Percentiles rank a stretch among this genome's conserved stretches.
phyloP scores from a whole-genome alignment of 2,329 filamentous ascomycete species.

The Aspergillus sp. region DNA sequence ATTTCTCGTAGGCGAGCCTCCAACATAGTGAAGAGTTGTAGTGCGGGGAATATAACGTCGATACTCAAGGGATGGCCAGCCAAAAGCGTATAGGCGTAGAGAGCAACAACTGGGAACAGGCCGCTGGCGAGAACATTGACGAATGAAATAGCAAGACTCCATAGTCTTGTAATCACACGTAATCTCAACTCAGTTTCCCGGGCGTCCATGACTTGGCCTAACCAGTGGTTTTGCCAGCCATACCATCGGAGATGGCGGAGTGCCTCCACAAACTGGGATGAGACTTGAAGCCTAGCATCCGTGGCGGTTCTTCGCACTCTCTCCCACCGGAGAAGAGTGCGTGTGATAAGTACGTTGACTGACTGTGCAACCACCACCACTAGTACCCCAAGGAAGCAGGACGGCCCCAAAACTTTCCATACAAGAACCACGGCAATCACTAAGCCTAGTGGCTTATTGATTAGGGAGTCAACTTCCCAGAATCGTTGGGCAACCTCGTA shows the following conservation, averaged over 20 bases:
- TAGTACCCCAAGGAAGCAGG: conserved; percentile 71
- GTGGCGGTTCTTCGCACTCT: conserved; percentile 69
- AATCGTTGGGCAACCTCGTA: conserved; percentile 57
- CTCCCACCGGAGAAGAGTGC: conserved; percentile 67
- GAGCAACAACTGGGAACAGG: conserved; percentile 76
- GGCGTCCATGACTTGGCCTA: conserved; percentile 66
- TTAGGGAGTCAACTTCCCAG: conserved; percentile 79
- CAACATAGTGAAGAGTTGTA: conserved; percentile 76
- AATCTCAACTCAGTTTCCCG: conserved; percentile 67
- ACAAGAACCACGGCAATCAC: conserved; percentile 71
- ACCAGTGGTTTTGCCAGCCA: conserved; percentile 77
- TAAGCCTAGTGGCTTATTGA: conserved; percentile 76
- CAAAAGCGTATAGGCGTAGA: conserved; percentile 76
- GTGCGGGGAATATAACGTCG: conserved; percentile 81
- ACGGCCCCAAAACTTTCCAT: conserved; percentile 76
- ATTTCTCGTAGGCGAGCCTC: conserved; percentile 72
- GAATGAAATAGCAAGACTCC: conserved; percentile 63
- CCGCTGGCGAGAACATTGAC: conserved; percentile 71
- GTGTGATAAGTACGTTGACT: conserved; percentile 68
- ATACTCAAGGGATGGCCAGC: conserved; percentile 68
- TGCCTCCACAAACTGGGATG: conserved; percentile 82
- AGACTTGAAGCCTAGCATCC: conserved; percentile 75
- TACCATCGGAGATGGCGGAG: conserved; percentile 81
- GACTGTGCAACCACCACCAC: conserved; percentile 69
- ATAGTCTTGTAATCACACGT: conserved; percentile 63